A percentile compares a stretch with the other conserved stretches of the same genome.
Conservation (phyloP, 768 basidiomycete species). For the Boletales sp. region DNA sequence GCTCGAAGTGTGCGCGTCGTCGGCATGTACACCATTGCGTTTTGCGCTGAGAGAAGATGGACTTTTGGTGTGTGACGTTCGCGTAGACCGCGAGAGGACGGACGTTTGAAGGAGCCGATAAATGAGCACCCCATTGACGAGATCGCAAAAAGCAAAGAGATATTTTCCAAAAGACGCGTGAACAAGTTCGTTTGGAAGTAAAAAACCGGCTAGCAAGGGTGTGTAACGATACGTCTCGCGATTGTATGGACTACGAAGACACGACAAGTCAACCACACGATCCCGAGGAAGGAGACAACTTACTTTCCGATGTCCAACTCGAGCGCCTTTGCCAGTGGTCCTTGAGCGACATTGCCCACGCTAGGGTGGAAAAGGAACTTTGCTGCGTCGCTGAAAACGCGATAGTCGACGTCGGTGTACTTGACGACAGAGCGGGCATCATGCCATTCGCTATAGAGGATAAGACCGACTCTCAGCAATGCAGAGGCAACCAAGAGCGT, state of each 20-base stretch:
- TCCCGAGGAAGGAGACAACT: constrained; percentile 31
- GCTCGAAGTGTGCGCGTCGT: background rate
- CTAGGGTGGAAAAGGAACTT: constrained; percentile 55
- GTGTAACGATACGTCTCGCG: constrained; percentile 97
- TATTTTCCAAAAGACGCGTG: constrained; percentile 91
- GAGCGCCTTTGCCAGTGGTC: constrained; percentile 46
- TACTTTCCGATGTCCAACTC: constrained; percentile 66
- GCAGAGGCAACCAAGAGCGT: constrained; percentile 51
- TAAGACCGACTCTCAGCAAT: constrained; percentile 63
- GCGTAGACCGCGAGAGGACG: constrained; percentile 36
- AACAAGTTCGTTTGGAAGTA: constrained; percentile 76
- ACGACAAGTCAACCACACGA: constrained; percentile 7
- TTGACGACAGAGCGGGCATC: constrained; percentile 80
- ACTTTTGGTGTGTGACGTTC: constrained; percentile 2
- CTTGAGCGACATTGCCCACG: constrained; percentile 54
- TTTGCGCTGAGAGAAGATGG: background rate
- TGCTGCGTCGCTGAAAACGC: constrained; percentile 92
- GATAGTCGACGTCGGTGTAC: constrained; percentile 98
- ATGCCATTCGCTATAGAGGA: constrained; percentile 88
- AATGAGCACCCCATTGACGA: constrained; percentile 74
- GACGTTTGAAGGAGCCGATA: constrained; percentile 54
- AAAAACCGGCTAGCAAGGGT: constrained; percentile 79
- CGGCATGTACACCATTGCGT: background rate
- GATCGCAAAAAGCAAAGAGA: constrained; percentile 80
- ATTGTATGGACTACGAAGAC: constrained; percentile 68